A percentile compares a stretch with the other conserved stretches of the same genome.
Conservation (phyloP, 257 asterid genomes). For the Fraxinus quadrangulata region DNA sequence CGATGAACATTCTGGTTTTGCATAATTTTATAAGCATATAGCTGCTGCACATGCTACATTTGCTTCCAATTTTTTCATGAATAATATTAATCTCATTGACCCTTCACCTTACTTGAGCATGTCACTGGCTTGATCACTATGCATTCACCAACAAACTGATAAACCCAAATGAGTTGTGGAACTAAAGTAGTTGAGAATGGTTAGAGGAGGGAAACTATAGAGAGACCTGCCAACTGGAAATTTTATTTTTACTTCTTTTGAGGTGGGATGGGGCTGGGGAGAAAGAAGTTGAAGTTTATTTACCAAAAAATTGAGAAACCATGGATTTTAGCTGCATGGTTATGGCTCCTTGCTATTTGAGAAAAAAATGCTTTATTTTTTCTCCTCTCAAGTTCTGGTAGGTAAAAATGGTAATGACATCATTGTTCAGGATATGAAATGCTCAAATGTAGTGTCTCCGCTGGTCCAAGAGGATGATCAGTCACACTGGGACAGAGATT, state of each 20-base stretch:
- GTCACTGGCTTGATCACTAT: neutral
- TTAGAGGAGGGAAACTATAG: too few species aligned
- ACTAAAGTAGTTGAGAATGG: too few species aligned
- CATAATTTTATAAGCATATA: neutral
- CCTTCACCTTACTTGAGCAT: neutral
- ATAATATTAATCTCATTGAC: neutral
- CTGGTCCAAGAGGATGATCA: too few species aligned
- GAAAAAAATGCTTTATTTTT: neutral
- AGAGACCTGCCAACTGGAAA: too few species aligned
- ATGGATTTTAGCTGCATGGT: too few species aligned
- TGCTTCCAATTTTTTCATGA: neutral
- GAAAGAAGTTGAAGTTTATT: too few species aligned
- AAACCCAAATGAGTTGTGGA: too few species aligned
- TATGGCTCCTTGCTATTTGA: neutral
- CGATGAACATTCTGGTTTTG: neutral
- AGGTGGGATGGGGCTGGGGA: neutral
- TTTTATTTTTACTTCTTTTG: neutral
- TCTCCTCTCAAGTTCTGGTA: neutral
- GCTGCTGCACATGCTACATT: neutral
- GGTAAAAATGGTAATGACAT: neutral
- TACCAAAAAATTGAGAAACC: neutral
- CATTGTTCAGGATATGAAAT: neutral
- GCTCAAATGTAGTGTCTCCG: neutral
- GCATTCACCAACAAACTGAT: neutral
- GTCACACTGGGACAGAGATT: too few species aligned